phyloP scores from a whole-genome alignment of 441 rosid genomes.

The Jatropha multifida region DNA sequence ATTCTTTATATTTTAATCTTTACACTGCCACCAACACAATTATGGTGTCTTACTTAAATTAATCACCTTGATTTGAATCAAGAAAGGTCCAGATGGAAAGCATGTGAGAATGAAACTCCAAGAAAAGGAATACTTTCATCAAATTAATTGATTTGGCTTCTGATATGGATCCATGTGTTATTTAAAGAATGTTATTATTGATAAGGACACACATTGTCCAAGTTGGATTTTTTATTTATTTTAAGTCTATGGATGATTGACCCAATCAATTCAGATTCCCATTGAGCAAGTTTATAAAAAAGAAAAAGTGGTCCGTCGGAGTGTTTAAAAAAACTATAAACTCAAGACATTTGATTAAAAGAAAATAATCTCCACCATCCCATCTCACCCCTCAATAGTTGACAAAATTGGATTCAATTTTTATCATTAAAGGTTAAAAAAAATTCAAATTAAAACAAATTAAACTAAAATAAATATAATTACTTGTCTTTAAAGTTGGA shows the following conservation, averaged over 20 bases:
- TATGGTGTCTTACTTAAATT: constrained; percentile 28
- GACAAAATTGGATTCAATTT: constrained; percentile 20
- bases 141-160: constrained; percentile 14
- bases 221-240: constrained; percentile 10
- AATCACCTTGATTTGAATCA: constrained; percentile 27
- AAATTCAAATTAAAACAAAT: background rate
- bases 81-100: constrained; percentile 34
- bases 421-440: constrained; percentile 9
- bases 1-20: constrained; percentile 4
- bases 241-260: no score
- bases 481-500: background rate
- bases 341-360: no score
- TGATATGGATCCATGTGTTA: constrained; percentile 17
- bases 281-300: no score
- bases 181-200: constrained; percentile 20
- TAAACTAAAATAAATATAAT: background rate
- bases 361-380: no score
- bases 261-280: no score
- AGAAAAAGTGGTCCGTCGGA: no score
- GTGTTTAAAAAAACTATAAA: no score
- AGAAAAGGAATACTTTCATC: constrained; percentile 16
- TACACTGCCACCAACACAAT: constrained; percentile 29
- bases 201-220: constrained; percentile 20
- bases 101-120: constrained; percentile 31
- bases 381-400: background rate